Base-by-base conservation (phyloP, 169 alveolate genomes). In the Plasmodium yoelii region DNA sequence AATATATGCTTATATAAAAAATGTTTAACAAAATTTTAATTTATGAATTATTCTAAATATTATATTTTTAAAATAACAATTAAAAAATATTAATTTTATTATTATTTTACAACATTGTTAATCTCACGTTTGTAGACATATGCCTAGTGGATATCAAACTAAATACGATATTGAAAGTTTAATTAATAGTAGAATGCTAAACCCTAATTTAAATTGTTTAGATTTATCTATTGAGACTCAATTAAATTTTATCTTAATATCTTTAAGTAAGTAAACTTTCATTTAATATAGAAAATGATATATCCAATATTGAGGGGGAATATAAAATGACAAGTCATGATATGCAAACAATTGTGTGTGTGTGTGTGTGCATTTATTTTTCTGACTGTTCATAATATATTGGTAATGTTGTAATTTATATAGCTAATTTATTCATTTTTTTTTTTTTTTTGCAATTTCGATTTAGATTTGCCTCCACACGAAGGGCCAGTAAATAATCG, bases 131-230 rank as follows among this genome's bases (percentile, higher is more conserved):
- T 55, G 10, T 24, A 84, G 91, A 39, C 91, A 84, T 15, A 84
- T 84, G 91, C 91, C 91, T 3, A 53, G 39, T 44, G 87, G 87
- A 61, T 84, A 84, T 46, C 87, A 84, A 72, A 69, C 10, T 64
- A 84, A 84, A 51, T 18, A 69, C n/a, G 91, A 84, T 57, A 70
- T 84, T 49, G 8, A 69, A 64, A 86, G 70, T 15, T 24, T 84
- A 12, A 84, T 84, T 5, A 84, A 84, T 60, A 84, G 70, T 26
- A 67, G 87, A 57, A 42, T 73, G n/a, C 19, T 84, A 64, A 70
- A 68, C 28, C 39, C 87, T 15, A 67, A 70, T 18, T 69, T 84
- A 57, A 84, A 57, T n/a, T 26, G 65, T 19, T 57, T 84, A 0
- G 91, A 84, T 51, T 69, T 84, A 65, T 84, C 91, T 22, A 42